Conservation (phyloP, 805 yeast genomes). For the Ogataea methylovora region DNA sequence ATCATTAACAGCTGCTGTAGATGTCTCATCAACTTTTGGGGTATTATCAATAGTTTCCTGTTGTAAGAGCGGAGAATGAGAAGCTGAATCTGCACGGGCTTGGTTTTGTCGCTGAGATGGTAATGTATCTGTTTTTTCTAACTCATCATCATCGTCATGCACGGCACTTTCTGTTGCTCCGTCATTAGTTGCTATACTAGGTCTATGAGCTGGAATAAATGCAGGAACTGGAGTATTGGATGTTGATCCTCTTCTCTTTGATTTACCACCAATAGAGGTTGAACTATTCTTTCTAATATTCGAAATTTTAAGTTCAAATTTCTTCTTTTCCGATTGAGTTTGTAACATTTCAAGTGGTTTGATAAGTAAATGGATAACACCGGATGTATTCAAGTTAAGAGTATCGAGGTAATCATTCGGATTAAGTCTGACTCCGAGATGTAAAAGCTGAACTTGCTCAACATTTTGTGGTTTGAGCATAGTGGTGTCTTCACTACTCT, state of each 20-base stretch:
- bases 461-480: slow-evolving; percentile 11
- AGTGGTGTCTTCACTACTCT: slow-evolving; percentile 6
- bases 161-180: no score
- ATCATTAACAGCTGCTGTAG: no score
- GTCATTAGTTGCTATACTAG: not conserved
- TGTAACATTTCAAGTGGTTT: slow-evolving; percentile 18
- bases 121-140: no score
- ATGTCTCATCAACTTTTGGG: no score
- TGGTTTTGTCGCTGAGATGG: no score
- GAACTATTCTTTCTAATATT: slow-evolving; percentile 6
- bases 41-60: no score
- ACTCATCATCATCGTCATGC: no score
- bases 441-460: slow-evolving; percentile 24
- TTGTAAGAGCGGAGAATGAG: no score
- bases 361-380: slow-evolving; percentile 22
- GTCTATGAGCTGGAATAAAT: slow-evolving; percentile 4
- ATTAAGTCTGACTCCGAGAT: slow-evolving; percentile 22
- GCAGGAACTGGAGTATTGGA: slow-evolving; percentile 21
- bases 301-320: slow-evolving; percentile 12
- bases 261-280: not conserved
- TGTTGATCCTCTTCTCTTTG: slow-evolving; percentile 15
- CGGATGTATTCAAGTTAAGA: slow-evolving; percentile 17
- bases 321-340: slow-evolving; percentile 8
- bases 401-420: slow-evolving; percentile 15
- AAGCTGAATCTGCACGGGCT: no score